A percentile compares a stretch with the other conserved stretches of the same genome.
Conservation (phyloP, 345 rosid genomes). For the Salix purpurea region DNA sequence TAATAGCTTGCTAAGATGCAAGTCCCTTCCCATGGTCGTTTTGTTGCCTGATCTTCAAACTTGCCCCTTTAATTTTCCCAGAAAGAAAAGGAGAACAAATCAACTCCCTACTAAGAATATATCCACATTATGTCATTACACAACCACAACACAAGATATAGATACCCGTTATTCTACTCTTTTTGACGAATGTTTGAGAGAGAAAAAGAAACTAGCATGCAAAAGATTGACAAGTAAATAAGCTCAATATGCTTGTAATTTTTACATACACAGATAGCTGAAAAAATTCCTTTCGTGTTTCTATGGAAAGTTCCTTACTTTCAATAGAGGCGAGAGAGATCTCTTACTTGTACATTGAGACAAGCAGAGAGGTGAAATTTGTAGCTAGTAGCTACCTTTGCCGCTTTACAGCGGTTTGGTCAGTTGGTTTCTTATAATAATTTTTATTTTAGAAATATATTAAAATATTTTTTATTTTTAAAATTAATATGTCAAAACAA, state of each 20-base stretch:
- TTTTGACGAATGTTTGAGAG: neutral
- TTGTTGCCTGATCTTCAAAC: conserved; percentile 12
- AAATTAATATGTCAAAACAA: no score
- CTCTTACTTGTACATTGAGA: conserved; percentile 41
- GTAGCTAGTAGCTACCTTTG: conserved; percentile 35
- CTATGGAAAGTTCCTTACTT: conserved; percentile 46
- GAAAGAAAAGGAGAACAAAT: neutral
- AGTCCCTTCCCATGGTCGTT: conserved; percentile 35
- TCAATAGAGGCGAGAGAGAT: conserved; percentile 35
- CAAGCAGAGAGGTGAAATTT: conserved; percentile 5
- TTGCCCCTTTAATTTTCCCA: conserved; percentile 12
- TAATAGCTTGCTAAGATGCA: conserved; percentile 51
- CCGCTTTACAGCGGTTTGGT: conserved; percentile 24
- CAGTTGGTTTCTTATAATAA: no score
- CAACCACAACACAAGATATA: neutral
- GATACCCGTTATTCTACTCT: neutral
- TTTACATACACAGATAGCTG: neutral
- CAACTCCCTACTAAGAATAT: conserved; percentile 9
- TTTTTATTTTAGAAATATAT: no score
- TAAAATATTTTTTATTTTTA: no score
- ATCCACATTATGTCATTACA: conserved; percentile 14
- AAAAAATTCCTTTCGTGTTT: neutral
- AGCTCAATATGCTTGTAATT: conserved; percentile 14
- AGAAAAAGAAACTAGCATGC: neutral
- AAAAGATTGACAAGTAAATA: neutral